phyloP scores from a whole-genome alignment of 1,139 yeast genomes.

The Yamadazyma spencermartinsiae region DNA sequence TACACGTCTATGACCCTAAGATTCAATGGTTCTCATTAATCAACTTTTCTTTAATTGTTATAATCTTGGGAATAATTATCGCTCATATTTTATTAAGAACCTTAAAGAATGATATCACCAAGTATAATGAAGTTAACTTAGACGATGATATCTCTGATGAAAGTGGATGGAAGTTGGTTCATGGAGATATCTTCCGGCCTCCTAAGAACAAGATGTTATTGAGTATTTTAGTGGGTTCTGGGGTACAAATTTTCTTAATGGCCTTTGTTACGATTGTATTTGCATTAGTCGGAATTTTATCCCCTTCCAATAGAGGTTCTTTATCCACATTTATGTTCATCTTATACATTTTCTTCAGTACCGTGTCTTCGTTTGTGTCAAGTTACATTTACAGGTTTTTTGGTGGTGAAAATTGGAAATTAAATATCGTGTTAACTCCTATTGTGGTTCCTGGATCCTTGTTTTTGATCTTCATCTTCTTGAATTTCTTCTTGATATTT shows the following conservation, averaged over 20 bases:
- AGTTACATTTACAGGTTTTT: constrained; percentile 83
- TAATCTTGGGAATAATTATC: constrained; percentile 75
- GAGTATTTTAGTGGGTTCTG: constrained; percentile 85
- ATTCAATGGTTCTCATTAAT: constrained; percentile 94
- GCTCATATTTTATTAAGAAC: constrained; percentile 80
- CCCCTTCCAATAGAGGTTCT: constrained; percentile 95
- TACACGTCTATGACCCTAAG: constrained; percentile 87
- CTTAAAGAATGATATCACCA: constrained; percentile 79
- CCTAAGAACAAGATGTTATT: constrained; percentile 72
- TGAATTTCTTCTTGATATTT: constrained; percentile 80
- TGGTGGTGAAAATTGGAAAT: constrained; percentile 91
- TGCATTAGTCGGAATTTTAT: constrained; percentile 84
- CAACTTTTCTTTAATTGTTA: constrained; percentile 79
- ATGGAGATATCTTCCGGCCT: constrained; percentile 92
- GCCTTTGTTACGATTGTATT: constrained; percentile 69
- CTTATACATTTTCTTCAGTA: constrained; percentile 75
- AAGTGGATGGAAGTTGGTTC: constrained; percentile 95
- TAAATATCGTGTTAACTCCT: constrained; percentile 82
- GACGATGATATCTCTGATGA: constrained; percentile 91
- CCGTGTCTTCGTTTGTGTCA: constrained; percentile 83
- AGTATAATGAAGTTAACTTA: constrained; percentile 84
- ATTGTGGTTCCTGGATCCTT: constrained; percentile 77
- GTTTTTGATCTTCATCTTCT: constrained; percentile 60
- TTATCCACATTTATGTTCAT: constrained; percentile 87
- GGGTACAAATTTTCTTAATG: constrained; percentile 83